Evolutionary conservation across 371 early-diverging fungal species (phyloP).

Genomic region (Rhizopus arrhizus): DNA sequence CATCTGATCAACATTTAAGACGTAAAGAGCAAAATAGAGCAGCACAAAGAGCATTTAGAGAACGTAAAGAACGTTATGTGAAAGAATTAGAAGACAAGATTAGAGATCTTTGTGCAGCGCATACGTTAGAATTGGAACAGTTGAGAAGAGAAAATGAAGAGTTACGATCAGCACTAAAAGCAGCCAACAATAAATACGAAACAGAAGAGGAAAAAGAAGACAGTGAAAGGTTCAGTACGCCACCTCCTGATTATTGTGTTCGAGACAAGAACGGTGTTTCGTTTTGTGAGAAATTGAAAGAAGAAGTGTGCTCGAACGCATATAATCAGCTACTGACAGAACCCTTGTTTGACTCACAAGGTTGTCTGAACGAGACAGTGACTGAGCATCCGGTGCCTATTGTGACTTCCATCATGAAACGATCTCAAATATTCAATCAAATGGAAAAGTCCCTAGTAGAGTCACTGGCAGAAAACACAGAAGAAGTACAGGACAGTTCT

Average conservation of each 20-base stretch:
- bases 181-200: background rate
- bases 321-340: slow-evolving; percentile 48
- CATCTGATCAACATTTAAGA: slow-evolving; percentile 45
- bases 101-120: slow-evolving; percentile 57
- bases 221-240: too few species aligned
- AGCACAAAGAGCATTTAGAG: slow-evolving; percentile 78
- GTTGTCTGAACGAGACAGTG: slow-evolving; percentile 37
- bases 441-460: slow-evolving; percentile 22
- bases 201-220: background rate
- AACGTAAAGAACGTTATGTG: slow-evolving; percentile 73
- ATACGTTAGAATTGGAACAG: slow-evolving; percentile 26
- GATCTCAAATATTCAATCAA: slow-evolving; percentile 19
- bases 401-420: slow-evolving; percentile 19
- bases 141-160: slow-evolving; percentile 37
- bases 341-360: slow-evolving; percentile 47
- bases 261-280: slow-evolving; percentile 51
- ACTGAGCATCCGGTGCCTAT: slow-evolving; percentile 47
- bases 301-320: slow-evolving; percentile 54
- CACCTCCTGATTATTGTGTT: slow-evolving; percentile 38
- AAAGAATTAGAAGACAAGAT: slow-evolving; percentile 70
- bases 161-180: slow-evolving; percentile 15
- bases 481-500: background rate
- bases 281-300: slow-evolving; percentile 49
- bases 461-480: slow-evolving; percentile 1
- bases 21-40: slow-evolving; percentile 82